Evolutionary conservation across 2,329 filamentous ascomycete genomes (phyloP).

Genomic region (Dothistroma pini): DNA sequence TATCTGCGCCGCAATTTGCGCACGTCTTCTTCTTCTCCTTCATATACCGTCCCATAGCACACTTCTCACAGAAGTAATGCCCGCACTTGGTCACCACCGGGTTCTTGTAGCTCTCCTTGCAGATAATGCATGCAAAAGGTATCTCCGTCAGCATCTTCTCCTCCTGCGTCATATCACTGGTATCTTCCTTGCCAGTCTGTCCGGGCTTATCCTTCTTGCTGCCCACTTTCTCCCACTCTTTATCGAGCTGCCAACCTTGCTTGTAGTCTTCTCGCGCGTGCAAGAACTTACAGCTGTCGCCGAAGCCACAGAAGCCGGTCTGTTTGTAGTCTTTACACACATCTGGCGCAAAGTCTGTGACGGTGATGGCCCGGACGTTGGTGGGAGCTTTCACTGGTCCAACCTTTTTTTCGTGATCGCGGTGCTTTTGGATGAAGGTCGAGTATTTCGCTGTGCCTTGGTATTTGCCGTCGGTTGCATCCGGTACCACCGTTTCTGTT

Average conservation of each 20-base stretch:
- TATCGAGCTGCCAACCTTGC: constrained; percentile 92
- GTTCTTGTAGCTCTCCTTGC: constrained; percentile 69
- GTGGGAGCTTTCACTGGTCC: constrained; percentile 85
- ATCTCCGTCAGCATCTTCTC: constrained; percentile 75
- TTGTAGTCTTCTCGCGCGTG: constrained; percentile 77
- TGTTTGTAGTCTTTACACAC: constrained; percentile 94
- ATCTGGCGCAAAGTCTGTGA: constrained; percentile 87
- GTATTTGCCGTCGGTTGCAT: constrained; percentile 65
- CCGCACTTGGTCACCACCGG: constrained; percentile 87
- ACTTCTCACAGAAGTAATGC: constrained; percentile 93
- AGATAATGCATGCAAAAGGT: constrained; percentile 86
- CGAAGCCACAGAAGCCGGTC: constrained; percentile 69
- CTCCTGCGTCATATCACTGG: constrained; percentile 53
- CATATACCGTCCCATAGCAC: constrained; percentile 80
- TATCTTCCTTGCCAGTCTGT: constrained; percentile 47
- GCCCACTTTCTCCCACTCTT: constrained; percentile 83
- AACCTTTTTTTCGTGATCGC: constrained; percentile 61
- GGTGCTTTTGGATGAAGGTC: constrained; percentile 76
- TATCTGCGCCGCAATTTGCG: constrained; percentile 79
- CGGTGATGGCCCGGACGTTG: constrained; percentile 85
- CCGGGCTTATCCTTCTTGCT: constrained; percentile 57
- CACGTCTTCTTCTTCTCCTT: constrained; percentile 76
- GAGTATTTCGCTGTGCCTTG: constrained; percentile 69
- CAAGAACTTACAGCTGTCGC: constrained; percentile 77
- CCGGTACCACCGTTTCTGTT: constrained; percentile 46